These are phyloP conservation scores for Comarum palustre DNA, from an alignment of 306 rosid genomes.

Conservation along the genomic window DNA sequence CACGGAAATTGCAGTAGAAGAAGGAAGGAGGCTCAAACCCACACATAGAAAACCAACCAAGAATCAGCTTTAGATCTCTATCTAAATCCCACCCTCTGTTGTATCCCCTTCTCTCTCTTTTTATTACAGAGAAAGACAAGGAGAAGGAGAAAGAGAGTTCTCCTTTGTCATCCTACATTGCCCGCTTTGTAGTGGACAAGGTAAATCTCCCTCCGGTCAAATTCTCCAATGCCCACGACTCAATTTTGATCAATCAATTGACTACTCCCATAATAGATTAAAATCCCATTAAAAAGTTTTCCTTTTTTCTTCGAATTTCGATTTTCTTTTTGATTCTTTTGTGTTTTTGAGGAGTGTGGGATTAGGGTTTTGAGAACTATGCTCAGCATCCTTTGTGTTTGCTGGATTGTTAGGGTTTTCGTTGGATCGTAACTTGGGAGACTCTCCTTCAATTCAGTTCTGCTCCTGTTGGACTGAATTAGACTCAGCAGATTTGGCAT, in stretches of 20 bases:
- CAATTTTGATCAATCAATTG: constrained; percentile 21
- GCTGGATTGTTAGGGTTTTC: constrained; percentile 45
- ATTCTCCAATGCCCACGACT: constrained; percentile 10
- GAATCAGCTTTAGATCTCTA: constrained; percentile 8
- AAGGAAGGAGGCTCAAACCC: not conserved
- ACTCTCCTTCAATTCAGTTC: constrained; percentile 30
- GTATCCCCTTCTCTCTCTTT: constrained; percentile 8
- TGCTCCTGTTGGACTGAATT: constrained; percentile 26
- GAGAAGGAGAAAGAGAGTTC: constrained; percentile 27
- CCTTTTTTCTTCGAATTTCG: not conserved
- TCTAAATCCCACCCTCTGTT: not conserved
- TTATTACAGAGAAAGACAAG: not conserved
- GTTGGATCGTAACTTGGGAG: constrained; percentile 45
- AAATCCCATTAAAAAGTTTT: constrained; percentile 11
- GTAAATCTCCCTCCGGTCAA: constrained; percentile 36
- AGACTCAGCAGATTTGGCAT: constrained; percentile 24
- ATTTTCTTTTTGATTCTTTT: not conserved
- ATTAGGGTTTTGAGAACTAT: constrained; percentile 30
- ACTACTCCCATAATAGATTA: constrained; percentile 10
- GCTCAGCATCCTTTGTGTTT: constrained; percentile 26
- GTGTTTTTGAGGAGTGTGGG: constrained; percentile 12
- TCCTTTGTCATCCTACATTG: constrained; percentile 53
- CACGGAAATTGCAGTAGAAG: not conserved
- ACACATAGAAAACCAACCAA: not conserved
- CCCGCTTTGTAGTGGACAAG: constrained; percentile 55